Evolutionary conservation across 1,284 basidiomycete genomes (phyloP), one percentile per base, ranked within the genome.

Genomic region (Inonotus hispidus): DNA sequence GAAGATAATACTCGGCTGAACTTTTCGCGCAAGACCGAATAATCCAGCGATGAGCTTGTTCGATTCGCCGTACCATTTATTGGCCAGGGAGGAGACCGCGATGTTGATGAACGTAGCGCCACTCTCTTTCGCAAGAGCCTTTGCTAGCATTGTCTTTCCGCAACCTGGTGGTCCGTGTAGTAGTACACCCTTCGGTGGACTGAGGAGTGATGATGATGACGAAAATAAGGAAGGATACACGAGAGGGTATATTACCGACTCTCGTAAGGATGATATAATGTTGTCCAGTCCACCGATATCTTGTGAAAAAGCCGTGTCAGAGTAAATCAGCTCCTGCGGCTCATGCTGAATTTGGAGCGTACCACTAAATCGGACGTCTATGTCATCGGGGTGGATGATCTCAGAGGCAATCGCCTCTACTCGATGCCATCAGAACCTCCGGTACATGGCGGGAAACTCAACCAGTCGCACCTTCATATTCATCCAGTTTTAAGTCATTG

Each of bases 41-140:
- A 90, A 73, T 0, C 90, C 96, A 1, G 91, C 90, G 10, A 99
- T 95, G 54, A 99, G 88, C 76, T 98, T 99, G 76, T 99, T 99
- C 11, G 91, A 94, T 74, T 99, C 96, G 59, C 96, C 97, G 68
- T 95, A 98, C 96, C 95, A 98, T 75, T 96, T 95, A 77, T 90
- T 92, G 39, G 92, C 87, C 11, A 92, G 79, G 2, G 85, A 85
- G 0, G 86, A 85, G 3, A 88, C 88, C 2, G 90, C 85, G 64
- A 95, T 87, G 74, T 95, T 94, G 78, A 96, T 93, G 71, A 99
- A 99, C 0, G 95, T 97, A 21, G 97, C 97, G 25, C 93, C 92
- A 14, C 90, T 93, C 78, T 99, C 96, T 72, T 97, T 94, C 4
- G 95, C 95, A 6, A 98, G 82, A 4, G 95, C 95, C 70, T 95